phyloP scores from a whole-genome alignment of 2,329 filamentous ascomycete species.

The Sporothrix protearum region DNA sequence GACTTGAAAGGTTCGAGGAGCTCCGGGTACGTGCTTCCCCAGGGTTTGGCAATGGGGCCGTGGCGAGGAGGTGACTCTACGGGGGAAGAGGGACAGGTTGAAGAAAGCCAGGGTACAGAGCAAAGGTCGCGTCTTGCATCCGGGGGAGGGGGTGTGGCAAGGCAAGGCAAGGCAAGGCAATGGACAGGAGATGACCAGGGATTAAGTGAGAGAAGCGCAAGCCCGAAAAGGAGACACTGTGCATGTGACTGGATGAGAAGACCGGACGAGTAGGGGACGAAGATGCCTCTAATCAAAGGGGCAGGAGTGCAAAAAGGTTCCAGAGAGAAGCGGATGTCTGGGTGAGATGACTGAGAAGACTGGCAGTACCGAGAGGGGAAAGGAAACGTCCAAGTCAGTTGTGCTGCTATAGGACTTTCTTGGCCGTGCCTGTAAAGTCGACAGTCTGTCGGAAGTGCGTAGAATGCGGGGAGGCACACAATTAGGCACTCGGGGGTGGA shows the following conservation, averaged over 20 bases:
- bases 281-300: neutral
- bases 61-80: neutral
- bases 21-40: slow-evolving; percentile 21
- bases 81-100: neutral
- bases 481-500: slow-evolving; percentile 3
- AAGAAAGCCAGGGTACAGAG: slow-evolving; percentile 12
- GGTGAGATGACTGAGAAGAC: neutral
- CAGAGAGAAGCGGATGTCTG: slow-evolving; percentile 1
- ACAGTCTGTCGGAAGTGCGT: neutral
- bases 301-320: neutral
- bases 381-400: neutral
- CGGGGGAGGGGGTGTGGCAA: neutral
- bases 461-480: slow-evolving; percentile 10
- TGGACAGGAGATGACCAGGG: neutral
- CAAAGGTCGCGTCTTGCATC: slow-evolving; percentile 12
- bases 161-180: slow-evolving; percentile 3
- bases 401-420: neutral
- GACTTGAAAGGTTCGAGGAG: neutral
- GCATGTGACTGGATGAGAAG: neutral
- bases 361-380: neutral
- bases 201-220: neutral
- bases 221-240: neutral
- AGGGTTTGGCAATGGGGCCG: slow-evolving; percentile 16
- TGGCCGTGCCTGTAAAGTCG: neutral
- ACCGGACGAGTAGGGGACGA: neutral